Conservation (phyloP, 2,329 filamentous ascomycete genomes). For the Sporothrix pallida region DNA sequence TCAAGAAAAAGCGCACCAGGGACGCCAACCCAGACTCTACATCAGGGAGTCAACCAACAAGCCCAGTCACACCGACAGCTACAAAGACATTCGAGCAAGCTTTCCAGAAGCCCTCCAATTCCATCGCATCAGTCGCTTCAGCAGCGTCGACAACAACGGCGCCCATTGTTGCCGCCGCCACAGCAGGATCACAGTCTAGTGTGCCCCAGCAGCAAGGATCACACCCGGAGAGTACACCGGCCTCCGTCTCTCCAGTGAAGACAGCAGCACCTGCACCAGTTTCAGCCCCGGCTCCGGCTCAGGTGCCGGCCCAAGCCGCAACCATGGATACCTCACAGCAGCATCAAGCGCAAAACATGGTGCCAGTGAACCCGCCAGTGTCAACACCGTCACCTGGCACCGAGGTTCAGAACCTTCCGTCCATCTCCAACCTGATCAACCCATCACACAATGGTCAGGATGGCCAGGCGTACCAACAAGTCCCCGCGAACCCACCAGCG, state of each 20-base stretch:
- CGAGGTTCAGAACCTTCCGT: slow-evolving; percentile 73
- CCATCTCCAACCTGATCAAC: slow-evolving; percentile 85
- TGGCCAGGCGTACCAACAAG: slow-evolving; percentile 43
- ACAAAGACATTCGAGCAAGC: slow-evolving; percentile 57
- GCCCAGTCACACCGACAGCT: slow-evolving; percentile 65
- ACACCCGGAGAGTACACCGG: slow-evolving; percentile 41
- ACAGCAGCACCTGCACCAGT: slow-evolving; percentile 30
- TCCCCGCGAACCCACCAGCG: slow-evolving; percentile 29
- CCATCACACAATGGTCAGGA: slow-evolving; percentile 55
- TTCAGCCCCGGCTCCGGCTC: slow-evolving; percentile 43
- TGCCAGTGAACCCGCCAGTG: slow-evolving; percentile 41
- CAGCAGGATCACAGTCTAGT: slow-evolving; percentile 35
- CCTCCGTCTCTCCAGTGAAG: slow-evolving; percentile 42
- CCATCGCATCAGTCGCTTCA: slow-evolving; percentile 32
- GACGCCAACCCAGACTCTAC: slow-evolving; percentile 77
- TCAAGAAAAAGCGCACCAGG: slow-evolving; percentile 99
- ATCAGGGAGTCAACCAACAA: slow-evolving; percentile 68
- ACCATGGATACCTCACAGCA: slow-evolving; percentile 45
- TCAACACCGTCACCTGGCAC: slow-evolving; percentile 50
- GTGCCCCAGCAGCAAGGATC: slow-evolving; percentile 37
- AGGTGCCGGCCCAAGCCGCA: slow-evolving; percentile 40
- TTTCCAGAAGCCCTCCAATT: slow-evolving; percentile 45
- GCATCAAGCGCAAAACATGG: slow-evolving; percentile 39
- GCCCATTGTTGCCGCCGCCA: slow-evolving; percentile 30
- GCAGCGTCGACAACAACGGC: slow-evolving; percentile 34